Evolutionary conservation across 768 basidiomycete genomes (phyloP).

Genomic region (Phylloporus sp.): DNA sequence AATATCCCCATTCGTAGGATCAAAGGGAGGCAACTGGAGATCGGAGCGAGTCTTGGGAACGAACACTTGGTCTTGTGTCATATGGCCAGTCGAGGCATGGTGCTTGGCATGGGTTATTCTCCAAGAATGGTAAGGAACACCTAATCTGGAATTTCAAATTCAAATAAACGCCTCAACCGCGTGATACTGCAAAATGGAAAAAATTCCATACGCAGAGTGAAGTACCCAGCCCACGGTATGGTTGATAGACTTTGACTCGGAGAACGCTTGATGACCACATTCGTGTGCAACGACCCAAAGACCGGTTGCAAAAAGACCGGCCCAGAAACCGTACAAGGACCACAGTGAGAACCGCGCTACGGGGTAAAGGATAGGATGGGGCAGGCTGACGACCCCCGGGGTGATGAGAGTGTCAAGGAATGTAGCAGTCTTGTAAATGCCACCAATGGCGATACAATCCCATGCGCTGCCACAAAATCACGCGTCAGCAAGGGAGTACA

Average conservation of each 20-base stretch:
- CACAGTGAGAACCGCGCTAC: slow-evolving; percentile 63
- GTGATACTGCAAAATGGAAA: slow-evolving; percentile 9
- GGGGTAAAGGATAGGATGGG: slow-evolving; percentile 57
- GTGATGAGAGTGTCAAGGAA: slow-evolving; percentile 61
- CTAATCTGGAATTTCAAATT: slow-evolving; percentile 49
- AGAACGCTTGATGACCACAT: slow-evolving; percentile 96
- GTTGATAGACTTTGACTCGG: slow-evolving; percentile 87
- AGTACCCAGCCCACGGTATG: slow-evolving; percentile 89
- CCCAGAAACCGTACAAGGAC: slow-evolving; percentile 75
- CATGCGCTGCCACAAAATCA: slow-evolving; percentile 46
- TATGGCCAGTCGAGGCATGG: slow-evolving; percentile 90
- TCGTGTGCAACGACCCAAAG: slow-evolving; percentile 95
- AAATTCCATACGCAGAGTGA: slow-evolving; percentile 69
- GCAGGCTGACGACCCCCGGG: slow-evolving; percentile 48
- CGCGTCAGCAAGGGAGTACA: slow-evolving; percentile 10
- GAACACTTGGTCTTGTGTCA: slow-evolving; percentile 94
- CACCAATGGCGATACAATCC: slow-evolving; percentile 68
- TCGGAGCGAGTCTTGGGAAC: slow-evolving; percentile 84
- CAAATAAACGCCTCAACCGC: slow-evolving; percentile 13
- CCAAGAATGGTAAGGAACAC: slow-evolving; percentile 98
- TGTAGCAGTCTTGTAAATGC: slow-evolving; percentile 60
- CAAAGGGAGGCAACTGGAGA: slow-evolving; percentile 56
- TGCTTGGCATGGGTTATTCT: slow-evolving; percentile 91
- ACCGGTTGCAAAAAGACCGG: slow-evolving; percentile 88
- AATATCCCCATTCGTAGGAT: slow-evolving; percentile 62